phyloP scores from a whole-genome alignment of 129 eudicot species.

The Pulicaria dysenterica region DNA sequence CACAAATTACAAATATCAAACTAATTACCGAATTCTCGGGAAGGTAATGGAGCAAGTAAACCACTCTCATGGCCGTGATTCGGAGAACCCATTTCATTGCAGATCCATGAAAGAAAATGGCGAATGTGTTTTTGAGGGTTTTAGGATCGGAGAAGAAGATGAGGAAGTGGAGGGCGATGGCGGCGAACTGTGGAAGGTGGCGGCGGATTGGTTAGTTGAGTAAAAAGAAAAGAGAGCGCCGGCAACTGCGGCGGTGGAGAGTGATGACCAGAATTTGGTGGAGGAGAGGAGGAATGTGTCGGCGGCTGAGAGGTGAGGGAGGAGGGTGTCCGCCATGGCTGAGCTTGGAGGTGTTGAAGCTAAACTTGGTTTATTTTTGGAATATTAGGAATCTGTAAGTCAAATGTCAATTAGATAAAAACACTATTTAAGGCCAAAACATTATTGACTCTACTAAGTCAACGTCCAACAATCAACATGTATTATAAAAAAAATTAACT shows the following conservation, averaged over 20 bases:
- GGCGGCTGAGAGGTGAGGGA: neutral
- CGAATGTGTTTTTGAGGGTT: slow-evolving; percentile 15
- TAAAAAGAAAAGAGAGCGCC: slow-evolving; percentile 10
- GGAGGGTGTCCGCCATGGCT: slow-evolving; percentile 21
- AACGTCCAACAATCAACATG: no score
- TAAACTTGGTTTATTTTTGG: neutral
- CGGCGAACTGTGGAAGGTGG: neutral
- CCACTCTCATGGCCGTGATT: slow-evolving; percentile 22
- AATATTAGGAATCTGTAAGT: neutral
- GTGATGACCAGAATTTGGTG: slow-evolving; percentile 31
- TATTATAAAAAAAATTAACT: no score
- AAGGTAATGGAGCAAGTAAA: neutral
- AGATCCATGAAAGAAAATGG: slow-evolving; percentile 20
- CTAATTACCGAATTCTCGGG: slow-evolving; percentile 22
- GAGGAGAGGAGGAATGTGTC: slow-evolving; percentile 32
- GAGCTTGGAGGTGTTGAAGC: neutral
- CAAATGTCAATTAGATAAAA: neutral
- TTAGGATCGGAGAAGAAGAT: slow-evolving; percentile 13
- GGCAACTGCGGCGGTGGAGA: slow-evolving; percentile 21
- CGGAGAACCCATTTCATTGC: slow-evolving; percentile 23
- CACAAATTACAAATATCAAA: slow-evolving; percentile 31
- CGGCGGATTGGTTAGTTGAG: slow-evolving; percentile 12
- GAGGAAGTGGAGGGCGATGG: slow-evolving; percentile 17
- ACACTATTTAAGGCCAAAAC: no score
- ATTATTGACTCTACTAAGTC: no score